Conservation (phyloP, 768 basidiomycete species). For the Boletus rubescentipes region DNA sequence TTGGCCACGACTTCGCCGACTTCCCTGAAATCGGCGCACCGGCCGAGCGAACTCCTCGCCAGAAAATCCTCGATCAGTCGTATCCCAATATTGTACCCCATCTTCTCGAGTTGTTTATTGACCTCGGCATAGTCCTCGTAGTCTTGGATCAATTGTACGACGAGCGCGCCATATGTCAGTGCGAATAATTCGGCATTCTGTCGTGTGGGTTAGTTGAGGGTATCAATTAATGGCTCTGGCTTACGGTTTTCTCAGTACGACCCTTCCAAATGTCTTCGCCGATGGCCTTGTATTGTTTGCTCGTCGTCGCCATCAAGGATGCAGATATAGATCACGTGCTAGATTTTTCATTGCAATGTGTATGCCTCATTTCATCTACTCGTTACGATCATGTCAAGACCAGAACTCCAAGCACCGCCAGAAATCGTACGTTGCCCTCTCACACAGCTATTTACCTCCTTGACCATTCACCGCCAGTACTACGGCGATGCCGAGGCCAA, state of each 20-base stretch:
- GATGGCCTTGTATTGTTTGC: slow-evolving; percentile 83
- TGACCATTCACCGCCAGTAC: slow-evolving; percentile 54
- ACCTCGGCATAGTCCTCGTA: slow-evolving; percentile 97
- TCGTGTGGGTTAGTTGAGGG: slow-evolving; percentile 6
- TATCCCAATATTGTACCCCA: slow-evolving; percentile 98
- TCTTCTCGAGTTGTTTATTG: slow-evolving; percentile 96
- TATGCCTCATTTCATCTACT: neutral
- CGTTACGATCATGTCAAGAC: slow-evolving; percentile 64
- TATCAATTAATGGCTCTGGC: slow-evolving; percentile 30
- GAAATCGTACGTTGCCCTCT: slow-evolving; percentile 65
- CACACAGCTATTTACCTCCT: too few relatives aligned
- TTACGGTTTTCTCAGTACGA: slow-evolving; percentile 90
- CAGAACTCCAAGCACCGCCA: slow-evolving; percentile 85
- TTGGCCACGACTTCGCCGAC: slow-evolving; percentile 95
- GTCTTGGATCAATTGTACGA: slow-evolving; percentile 98
- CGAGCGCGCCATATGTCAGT: slow-evolving; percentile 94
- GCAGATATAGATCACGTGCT: slow-evolving; percentile 27
- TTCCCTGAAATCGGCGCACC: slow-evolving; percentile 91
- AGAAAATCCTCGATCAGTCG: slow-evolving; percentile 97
- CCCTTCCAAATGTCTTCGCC: slow-evolving; percentile 97
- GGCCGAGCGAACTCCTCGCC: slow-evolving; percentile 86
- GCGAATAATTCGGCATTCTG: slow-evolving; percentile 98
- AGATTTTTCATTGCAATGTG: neutral
- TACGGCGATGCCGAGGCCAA: slow-evolving; percentile 94
- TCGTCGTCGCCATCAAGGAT: slow-evolving; percentile 60